These are phyloP conservation scores for Saxophila tyrrhenica DNA, from an alignment of 495 filamentous ascomycete genomes.

Conservation along the genomic window DNA sequence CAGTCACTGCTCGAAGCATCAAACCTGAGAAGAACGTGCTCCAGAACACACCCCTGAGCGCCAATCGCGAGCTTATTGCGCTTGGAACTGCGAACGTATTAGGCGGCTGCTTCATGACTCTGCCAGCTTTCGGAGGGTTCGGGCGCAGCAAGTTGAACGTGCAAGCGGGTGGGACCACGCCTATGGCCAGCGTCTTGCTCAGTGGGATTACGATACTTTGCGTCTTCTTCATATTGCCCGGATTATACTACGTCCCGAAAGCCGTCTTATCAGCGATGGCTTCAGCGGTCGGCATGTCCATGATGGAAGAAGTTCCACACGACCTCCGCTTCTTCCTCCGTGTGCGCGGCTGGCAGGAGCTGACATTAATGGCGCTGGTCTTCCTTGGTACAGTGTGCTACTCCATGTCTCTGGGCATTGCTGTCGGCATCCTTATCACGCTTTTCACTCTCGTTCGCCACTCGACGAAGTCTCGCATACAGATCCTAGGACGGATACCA, in stretches of 20 bases:
- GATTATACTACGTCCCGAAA: neutral
- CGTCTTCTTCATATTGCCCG: neutral
- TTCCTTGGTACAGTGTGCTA: neutral
- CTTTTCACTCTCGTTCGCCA: neutral
- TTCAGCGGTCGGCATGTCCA: neutral
- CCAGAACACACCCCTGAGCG: neutral
- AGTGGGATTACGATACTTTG: neutral
- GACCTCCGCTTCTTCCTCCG: neutral
- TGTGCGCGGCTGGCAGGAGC: neutral
- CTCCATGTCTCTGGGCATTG: constrained; percentile 1
- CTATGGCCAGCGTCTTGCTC: neutral
- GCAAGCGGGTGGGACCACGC: neutral
- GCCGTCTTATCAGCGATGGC: constrained; percentile 1
- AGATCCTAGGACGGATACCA: neutral
- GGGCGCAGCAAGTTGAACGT: constrained; percentile 1
- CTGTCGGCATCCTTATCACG: neutral
- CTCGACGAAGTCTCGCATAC: constrained; percentile 1
- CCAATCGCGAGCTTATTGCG: constrained; percentile 1
- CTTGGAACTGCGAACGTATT: neutral
- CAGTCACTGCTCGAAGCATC: neutral
- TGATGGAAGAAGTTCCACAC: constrained; percentile 1
- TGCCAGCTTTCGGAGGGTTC: constrained; percentile 1
- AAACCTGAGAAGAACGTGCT: neutral
- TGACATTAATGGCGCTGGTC: neutral
- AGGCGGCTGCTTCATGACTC: neutral